These are phyloP conservation scores for Lagenidium giganteum DNA, from an alignment of 352 stramenopile species.

Conservation along the genomic window DNA sequence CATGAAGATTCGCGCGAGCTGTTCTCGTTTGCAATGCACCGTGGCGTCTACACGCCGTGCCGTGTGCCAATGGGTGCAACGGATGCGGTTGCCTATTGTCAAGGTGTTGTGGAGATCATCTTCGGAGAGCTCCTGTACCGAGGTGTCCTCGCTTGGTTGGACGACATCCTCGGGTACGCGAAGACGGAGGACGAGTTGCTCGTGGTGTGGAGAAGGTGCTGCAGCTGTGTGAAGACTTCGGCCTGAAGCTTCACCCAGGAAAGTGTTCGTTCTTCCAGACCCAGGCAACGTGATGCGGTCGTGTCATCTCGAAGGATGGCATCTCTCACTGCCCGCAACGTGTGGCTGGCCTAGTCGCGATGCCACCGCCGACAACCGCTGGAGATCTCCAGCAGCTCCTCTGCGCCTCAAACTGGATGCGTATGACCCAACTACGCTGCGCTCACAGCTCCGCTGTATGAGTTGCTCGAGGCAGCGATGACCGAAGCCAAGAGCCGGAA, in stretches of 20 bases:
- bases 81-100: conserved; percentile 9
- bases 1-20: not conserved
- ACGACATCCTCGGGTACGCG: too few species aligned
- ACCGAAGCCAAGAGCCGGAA: conserved; percentile 5
- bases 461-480: conserved; percentile 5
- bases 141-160: too few species aligned
- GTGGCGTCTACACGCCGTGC: conserved; percentile 5
- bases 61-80: conserved; percentile 9
- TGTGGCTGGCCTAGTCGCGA: conserved; percentile 16
- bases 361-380: conserved; percentile 11
- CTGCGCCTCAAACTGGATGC: conserved; percentile 32
- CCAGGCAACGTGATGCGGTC: conserved; percentile 19
- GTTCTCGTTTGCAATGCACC: conserved; percentile 8
- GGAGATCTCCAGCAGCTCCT: conserved; percentile 27
- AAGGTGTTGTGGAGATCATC: not conserved
- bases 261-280: conserved; percentile 23
- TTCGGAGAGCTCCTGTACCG: not conserved
- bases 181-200: conserved; percentile 6
- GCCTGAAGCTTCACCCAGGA: conserved; percentile 26
- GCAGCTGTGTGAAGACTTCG: conserved; percentile 10
- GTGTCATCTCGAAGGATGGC: conserved; percentile 12
- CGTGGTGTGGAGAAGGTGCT: conserved; percentile 12
- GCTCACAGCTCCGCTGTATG: conserved; percentile 11
- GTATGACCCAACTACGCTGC: conserved; percentile 14
- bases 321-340: conserved; percentile 14